These are phyloP conservation scores for Zea luxurians DNA, from an alignment of 176 grass and related monocot genomes.

Conservation along the genomic window DNA sequence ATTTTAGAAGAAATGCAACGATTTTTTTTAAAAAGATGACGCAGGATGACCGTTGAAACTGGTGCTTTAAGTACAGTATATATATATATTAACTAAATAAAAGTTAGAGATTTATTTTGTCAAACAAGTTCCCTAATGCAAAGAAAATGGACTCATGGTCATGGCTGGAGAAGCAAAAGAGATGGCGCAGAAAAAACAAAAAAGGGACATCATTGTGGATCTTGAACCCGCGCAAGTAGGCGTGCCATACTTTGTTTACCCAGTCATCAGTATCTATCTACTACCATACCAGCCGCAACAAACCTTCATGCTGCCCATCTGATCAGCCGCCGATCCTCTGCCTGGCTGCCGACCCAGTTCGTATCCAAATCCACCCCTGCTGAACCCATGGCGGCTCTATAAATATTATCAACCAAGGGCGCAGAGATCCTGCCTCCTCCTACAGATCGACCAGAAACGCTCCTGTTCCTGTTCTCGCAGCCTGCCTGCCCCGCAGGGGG, in stretches of 20 bases:
- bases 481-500: not conserved
- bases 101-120: too few species aligned
- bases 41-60: too few species aligned
- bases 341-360: not conserved
- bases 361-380: not conserved
- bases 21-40: too few species aligned
- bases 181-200: not conserved
- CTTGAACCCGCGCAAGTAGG: not conserved
- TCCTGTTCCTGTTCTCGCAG: not conserved
- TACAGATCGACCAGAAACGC: not conserved
- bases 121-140: too few species aligned
- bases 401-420: not conserved
- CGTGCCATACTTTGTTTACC: not conserved
- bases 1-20: too few species aligned
- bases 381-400: not conserved
- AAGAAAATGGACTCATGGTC: not conserved
- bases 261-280: not conserved
- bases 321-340: not conserved
- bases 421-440: not conserved
- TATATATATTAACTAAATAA: too few species aligned
- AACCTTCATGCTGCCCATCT: not conserved
- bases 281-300: not conserved
- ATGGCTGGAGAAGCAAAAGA: not conserved
- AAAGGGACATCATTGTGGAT: not conserved
- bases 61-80: too few species aligned